A percentile compares a stretch with the other conserved stretches of the same genome.
Evolutionary conservation across 306 rosid genomes (phyloP).

Genomic region (Cucurbita pepo): DNA sequence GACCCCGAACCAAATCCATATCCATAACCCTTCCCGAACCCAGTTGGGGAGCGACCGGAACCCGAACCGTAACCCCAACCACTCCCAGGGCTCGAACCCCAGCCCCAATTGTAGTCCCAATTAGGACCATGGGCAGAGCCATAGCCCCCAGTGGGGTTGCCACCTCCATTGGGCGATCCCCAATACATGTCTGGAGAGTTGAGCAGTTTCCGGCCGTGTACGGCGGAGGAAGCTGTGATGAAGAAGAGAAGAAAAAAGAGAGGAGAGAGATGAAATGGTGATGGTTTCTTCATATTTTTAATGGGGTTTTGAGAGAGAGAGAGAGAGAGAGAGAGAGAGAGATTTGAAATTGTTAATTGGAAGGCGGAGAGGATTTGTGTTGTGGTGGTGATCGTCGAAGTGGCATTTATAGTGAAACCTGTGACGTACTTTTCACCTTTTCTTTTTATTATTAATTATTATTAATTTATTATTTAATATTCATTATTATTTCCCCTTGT

Average conservation of each 20-base stretch:
- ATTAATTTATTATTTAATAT: no score
- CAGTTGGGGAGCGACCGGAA: slow-evolving; percentile 39
- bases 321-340: background rate
- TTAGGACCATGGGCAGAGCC: slow-evolving; percentile 66
- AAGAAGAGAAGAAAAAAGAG: slow-evolving; percentile 19
- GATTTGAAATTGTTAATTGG: background rate
- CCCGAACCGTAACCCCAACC: slow-evolving; percentile 87
- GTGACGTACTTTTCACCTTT: background rate
- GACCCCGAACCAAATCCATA: slow-evolving; percentile 51
- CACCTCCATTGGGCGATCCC: slow-evolving; percentile 12
- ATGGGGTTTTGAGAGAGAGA: background rate
- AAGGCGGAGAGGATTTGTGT: slow-evolving; percentile 2
- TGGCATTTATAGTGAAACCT: slow-evolving; percentile 26
- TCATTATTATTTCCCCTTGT: background rate
- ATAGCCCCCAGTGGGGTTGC: slow-evolving; percentile 28
- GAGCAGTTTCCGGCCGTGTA: slow-evolving; percentile 14
- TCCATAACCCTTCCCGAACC: slow-evolving; percentile 53
- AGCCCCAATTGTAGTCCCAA: slow-evolving; percentile 77
- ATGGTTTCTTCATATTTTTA: background rate
- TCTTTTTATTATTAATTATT: no score
- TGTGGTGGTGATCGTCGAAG: slow-evolving; percentile 19
- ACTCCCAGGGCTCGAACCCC: slow-evolving; percentile 51
- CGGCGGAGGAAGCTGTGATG: slow-evolving; percentile 4
- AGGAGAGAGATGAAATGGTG: background rate
- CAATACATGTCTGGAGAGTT: slow-evolving; percentile 11